Base-by-base conservation (phyloP, 768 basidiomycete species). In the Boletus reticulatus region DNA sequence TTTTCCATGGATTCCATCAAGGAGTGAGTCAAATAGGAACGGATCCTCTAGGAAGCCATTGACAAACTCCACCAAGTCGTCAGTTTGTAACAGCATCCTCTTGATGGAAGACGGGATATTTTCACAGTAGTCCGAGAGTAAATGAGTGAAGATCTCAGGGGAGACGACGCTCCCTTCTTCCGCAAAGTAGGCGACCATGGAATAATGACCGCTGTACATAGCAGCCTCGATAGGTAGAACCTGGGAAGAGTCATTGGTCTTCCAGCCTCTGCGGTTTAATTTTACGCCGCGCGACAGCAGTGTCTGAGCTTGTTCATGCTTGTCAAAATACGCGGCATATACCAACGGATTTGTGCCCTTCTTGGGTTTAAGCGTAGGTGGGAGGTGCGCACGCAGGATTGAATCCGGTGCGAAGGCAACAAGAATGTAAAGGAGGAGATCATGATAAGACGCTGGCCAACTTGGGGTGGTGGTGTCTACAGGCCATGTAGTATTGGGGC, bases 271-370 rank as follows among this genome's bases (percentile, higher is more conserved):
- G 1, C 19, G 13, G 13, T 53, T 9, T 22, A 53, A 14, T 20
- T 17, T 36, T 14, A 22, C 20, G 8, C 53, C 46, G 4, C 10
- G 29, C 2, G 4, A 27, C 12, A 53, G 22, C 3, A 53, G 53
- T 4, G 32, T 42, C 2, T n/a, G 20, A 17, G 53, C 53, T 12
- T 49, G 53, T 19, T 49, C 53, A 0, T 27, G 14, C 22, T 49
- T 54, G 46, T 54, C 20, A 10, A 53, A 54, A 14, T 54, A 12
- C 3, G 55, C 55, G 3, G 51, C 38, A 27, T 56, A 56, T 6
- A 56, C 38, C 37, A 56, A 9, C 12, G 55, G 55, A 36, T 54
- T 56, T 5, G 38, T 41, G 37, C 55, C 52, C 3, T 56, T 37
- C 43, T 36, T 56, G 9, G 29, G 51, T n/a, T 22, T 37, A 3